Base-by-base conservation (phyloP, 495 filamentous ascomycete genomes). In the Penicillium bialowiezense region DNA sequence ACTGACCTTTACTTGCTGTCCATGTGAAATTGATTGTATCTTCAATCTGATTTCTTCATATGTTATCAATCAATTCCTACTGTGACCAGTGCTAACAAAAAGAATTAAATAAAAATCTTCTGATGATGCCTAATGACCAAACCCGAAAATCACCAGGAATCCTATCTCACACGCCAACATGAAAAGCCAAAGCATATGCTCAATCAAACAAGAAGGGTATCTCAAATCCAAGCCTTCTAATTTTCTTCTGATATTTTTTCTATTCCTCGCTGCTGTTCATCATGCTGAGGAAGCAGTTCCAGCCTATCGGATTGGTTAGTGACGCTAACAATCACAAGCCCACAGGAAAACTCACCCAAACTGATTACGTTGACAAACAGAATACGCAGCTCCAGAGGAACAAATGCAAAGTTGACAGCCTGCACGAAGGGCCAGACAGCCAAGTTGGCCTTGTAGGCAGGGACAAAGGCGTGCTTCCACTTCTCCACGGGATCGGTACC, bases 241-340 rank as follows among this genome's bases (percentile, higher is more conserved):
- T 26, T 3, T 4, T 8, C 8, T 26, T 26, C 8, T 3, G 23
- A 26, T 26, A 4, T 26, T 26, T 3, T 24, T 48, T 4, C 56
- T 42, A 66, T 51, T 63, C 58, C 35, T 68, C 70, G 21, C 72
- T 69, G 48, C 76, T 91, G 70, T 91, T 95, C 51, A 95, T 71
- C 63, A 79, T 85, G 69, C 91, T 96, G 41, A 98, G 68, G 66
- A 96, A 93, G 65, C 90, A 96, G 63, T 98, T 98, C 93, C 93
- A 98, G 51, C 90, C 92, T 81, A 76, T 67, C 36, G 55, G 74
- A 18, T 29, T 18, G 12, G 17, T 42, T 44, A 57, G 59, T 67
- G 7, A 44, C 63, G 8, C 13, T 10, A 9, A 21, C 29, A 36
- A 18, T 13, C 18, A 12, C 15, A 15, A 7, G 15, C 7, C 2